These are phyloP conservation scores for Polyplosphaeria fusca DNA, from an alignment of 495 filamentous ascomycete genomes.

Conservation along the genomic window DNA sequence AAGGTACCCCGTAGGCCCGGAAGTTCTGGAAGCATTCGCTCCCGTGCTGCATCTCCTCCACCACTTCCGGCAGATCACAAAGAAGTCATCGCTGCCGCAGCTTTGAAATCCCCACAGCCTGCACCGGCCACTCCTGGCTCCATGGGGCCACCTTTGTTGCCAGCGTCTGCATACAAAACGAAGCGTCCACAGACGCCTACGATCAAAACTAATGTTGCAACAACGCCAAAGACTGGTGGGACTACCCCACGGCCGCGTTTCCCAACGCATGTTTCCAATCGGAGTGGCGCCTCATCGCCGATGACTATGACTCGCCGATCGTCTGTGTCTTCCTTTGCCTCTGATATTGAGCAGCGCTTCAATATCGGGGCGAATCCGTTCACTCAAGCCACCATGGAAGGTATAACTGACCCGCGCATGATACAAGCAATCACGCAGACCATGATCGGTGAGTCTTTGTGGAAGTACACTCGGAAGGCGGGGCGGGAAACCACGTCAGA, in stretches of 20 bases:
- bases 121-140: conserved; percentile 34
- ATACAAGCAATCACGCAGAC: conserved; percentile 99
- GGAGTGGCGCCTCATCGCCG: conserved; percentile 54
- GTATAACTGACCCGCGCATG: conserved; percentile 85
- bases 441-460: conserved; percentile 98
- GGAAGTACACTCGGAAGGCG: conserved; percentile 96
- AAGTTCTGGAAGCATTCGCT: conserved; percentile 64
- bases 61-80: conserved; percentile 80
- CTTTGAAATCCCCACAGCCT: conserved; percentile 44
- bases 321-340: conserved; percentile 91
- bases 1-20: conserved; percentile 55
- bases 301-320: conserved; percentile 57
- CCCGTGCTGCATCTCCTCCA: conserved; percentile 53
- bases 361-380: conserved; percentile 62
- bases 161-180: conserved; percentile 76
- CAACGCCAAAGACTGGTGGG: conserved; percentile 43
- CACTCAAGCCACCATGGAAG: conserved; percentile 58
- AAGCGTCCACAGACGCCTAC: conserved; percentile 70
- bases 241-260: conserved; percentile 54
- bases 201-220: conserved; percentile 5
- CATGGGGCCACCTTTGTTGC: conserved; percentile 85
- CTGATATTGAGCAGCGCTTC: conserved; percentile 88
- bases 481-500: conserved; percentile 81
- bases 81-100: conserved; percentile 77
- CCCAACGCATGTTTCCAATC: conserved; percentile 40